phyloP scores from a whole-genome alignment of 305 asterid species.

The Salvia sclarea region DNA sequence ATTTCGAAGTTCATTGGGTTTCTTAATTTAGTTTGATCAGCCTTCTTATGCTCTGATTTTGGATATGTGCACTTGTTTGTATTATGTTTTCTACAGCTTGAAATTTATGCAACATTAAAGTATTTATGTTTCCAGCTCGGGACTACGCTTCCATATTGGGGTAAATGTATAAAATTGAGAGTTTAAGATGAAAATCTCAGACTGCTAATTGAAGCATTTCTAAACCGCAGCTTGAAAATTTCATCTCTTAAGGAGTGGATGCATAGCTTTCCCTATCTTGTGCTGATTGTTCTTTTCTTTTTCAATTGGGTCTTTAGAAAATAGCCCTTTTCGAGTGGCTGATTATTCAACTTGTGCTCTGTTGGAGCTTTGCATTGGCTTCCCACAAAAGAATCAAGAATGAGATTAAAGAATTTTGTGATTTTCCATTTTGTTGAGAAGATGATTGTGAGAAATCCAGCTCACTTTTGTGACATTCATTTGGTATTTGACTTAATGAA shows the following conservation, averaged over 20 bases:
- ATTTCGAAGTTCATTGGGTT: not conserved
- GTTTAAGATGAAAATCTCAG: not conserved
- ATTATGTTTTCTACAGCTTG: not conserved
- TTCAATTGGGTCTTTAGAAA: no score
- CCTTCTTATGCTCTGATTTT: not conserved
- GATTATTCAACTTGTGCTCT: not conserved
- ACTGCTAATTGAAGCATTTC: not conserved
- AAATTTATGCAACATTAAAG: slow-evolving; percentile 14
- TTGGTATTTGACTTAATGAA: not conserved
- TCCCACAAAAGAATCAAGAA: not conserved
- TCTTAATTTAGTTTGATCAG: slow-evolving; percentile 1
- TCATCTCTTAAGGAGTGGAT: not conserved
- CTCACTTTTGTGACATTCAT: slow-evolving; percentile 1
- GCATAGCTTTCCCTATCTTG: not conserved
- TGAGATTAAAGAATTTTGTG: not conserved
- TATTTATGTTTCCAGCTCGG: not conserved
- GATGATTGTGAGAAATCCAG: slow-evolving; percentile 14
- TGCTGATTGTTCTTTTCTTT: no score
- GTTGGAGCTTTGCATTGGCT: not conserved
- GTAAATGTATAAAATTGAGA: slow-evolving; percentile 2
- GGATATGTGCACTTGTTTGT: slow-evolving; percentile 10
- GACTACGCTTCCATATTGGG: not conserved
- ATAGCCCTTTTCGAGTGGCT: not conserved
- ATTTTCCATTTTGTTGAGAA: not conserved
- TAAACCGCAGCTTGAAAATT: no score